Evolutionary conservation across 1,284 basidiomycete genomes (phyloP), one percentile per base, ranked within the genome.

Genomic region (Takashimella tepidaria): DNA sequence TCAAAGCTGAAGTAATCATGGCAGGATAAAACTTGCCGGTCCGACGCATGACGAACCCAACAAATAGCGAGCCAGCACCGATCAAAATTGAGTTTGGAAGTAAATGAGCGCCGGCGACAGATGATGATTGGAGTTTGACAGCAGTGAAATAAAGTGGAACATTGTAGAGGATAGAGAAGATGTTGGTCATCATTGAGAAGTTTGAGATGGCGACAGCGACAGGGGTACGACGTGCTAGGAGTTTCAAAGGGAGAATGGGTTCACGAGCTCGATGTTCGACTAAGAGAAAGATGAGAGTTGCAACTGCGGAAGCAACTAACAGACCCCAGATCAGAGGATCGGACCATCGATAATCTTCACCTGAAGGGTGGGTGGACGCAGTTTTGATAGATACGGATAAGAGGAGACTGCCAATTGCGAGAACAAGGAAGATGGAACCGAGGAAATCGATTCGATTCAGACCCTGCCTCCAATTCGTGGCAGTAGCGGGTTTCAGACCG

Each of bases 101-200:
- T 40, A 96, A 76, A 77, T 92, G 92, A 16, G 88, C 65, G 83
- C 89, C 89, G 53, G 89, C 82, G 55, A 80, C 77, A 37, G 85
- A 83, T 12, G 91, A 82, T n/a, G 84, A 82, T 58, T 82, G 78
- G 49, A 89, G 77, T 61, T 83, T 82, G 46, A 92, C 92, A n/a
- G 89, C 85, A 56, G 88, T 85, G 66, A 92, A 93, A 77, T 89
- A 92, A 70, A 92, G 74, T n/a, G 90, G 90, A 23, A 89, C 79
- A 69, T 90, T 91, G 75, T 92, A 93, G 31, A 92, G 78, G 81
- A 87, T 84, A 1, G 88, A 89, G 72, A 89, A 92, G 42, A 87
- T 84, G 27, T 83, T 80, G 73, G 86, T 82, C 13, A 66, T 67
- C 53, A 74, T 68, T 48, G 67, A 71, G 58, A 96, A 81, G 75